Conservation (phyloP, 441 rosid genomes). For the Pelargonium australe region DNA sequence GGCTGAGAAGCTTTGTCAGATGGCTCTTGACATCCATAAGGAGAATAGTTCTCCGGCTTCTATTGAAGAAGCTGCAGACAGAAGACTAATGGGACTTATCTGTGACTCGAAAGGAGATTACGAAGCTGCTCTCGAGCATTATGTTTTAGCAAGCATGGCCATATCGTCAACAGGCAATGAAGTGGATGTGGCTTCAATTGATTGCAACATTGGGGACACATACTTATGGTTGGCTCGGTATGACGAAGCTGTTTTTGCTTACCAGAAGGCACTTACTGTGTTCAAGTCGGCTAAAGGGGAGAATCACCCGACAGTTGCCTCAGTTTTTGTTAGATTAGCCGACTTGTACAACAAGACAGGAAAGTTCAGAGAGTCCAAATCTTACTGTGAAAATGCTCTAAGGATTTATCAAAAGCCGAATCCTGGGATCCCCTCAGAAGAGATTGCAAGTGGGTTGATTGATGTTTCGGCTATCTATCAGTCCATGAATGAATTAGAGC, state of each 20-base stretch:
- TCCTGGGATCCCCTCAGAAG: conserved; percentile 62
- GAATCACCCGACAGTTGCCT: conserved; percentile 71
- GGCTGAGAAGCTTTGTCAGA: conserved; percentile 67
- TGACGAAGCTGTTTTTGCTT: conserved; percentile 78
- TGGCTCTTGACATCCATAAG: conserved; percentile 68
- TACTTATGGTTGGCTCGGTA: conserved; percentile 73
- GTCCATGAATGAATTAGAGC: conserved; percentile 71
- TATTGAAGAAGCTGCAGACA: conserved; percentile 77
- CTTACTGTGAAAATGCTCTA: conserved; percentile 81
- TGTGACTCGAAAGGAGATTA: conserved; percentile 70
- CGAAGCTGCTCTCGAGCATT: conserved; percentile 81
- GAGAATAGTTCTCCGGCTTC: conserved; percentile 54
- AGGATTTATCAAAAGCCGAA: conserved; percentile 53
- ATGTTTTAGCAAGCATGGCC: conserved; percentile 78
- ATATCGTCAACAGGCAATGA: conserved; percentile 65
- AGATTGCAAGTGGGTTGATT: conserved; percentile 70
- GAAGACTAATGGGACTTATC: conserved; percentile 79
- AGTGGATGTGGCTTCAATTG: conserved; percentile 66
- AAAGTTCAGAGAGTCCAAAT: conserved; percentile 64
- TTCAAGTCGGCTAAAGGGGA: conserved; percentile 77
- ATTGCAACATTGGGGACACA: conserved; percentile 87
- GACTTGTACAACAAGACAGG: conserved; percentile 77
- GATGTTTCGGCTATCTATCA: conserved; percentile 85
- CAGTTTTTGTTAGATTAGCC: conserved; percentile 73
- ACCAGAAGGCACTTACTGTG: conserved; percentile 76